Evolutionary conservation across 2,329 filamentous ascomycete species (phyloP).

Genomic region (Zymoseptoria brevis): DNA sequence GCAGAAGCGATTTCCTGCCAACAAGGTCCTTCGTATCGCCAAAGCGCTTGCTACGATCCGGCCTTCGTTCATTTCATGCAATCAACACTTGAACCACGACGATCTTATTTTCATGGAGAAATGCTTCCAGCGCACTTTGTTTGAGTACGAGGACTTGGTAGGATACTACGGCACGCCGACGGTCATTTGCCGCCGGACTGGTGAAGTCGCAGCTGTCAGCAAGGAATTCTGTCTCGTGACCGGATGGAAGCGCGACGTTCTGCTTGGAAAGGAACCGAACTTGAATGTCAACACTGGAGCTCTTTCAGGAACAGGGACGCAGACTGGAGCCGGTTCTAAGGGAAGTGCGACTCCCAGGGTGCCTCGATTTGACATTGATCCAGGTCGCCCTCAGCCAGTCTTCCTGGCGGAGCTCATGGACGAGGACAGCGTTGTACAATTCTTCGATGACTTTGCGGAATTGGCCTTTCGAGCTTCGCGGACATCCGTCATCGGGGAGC

Average conservation of each 20-base stretch:
- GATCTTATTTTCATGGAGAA: slow-evolving; percentile 98
- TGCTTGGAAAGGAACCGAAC: slow-evolving; percentile 81
- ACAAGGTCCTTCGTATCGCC: slow-evolving; percentile 73
- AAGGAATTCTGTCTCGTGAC: slow-evolving; percentile 96
- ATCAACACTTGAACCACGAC: slow-evolving; percentile 75
- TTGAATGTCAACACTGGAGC: slow-evolving; percentile 72
- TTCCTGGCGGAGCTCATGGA: slow-evolving; percentile 90
- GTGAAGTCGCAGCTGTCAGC: slow-evolving; percentile 89
- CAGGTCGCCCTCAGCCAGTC: slow-evolving; percentile 59
- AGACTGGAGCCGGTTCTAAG: slow-evolving; percentile 39
- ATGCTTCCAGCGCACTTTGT: slow-evolving; percentile 84
- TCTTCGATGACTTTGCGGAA: slow-evolving; percentile 91
- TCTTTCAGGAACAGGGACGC: slow-evolving; percentile 32
- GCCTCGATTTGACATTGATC: slow-evolving; percentile 22
- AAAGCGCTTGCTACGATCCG: slow-evolving; percentile 83
- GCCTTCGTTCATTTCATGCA: slow-evolving; percentile 87
- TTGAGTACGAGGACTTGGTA: slow-evolving; percentile 90
- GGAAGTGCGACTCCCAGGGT: slow-evolving; percentile 42
- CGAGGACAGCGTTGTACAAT: slow-evolving; percentile 85
- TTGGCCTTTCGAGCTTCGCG: slow-evolving; percentile 87
- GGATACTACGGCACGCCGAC: slow-evolving; percentile 82
- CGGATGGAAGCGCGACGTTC: slow-evolving; percentile 83
- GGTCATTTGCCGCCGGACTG: slow-evolving; percentile 82
- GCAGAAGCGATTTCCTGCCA: slow-evolving; percentile 66
- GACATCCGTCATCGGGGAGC: slow-evolving; percentile 67